phyloP scores from a whole-genome alignment of 352 stramenopile species.

The Pythium apleroticum region DNA sequence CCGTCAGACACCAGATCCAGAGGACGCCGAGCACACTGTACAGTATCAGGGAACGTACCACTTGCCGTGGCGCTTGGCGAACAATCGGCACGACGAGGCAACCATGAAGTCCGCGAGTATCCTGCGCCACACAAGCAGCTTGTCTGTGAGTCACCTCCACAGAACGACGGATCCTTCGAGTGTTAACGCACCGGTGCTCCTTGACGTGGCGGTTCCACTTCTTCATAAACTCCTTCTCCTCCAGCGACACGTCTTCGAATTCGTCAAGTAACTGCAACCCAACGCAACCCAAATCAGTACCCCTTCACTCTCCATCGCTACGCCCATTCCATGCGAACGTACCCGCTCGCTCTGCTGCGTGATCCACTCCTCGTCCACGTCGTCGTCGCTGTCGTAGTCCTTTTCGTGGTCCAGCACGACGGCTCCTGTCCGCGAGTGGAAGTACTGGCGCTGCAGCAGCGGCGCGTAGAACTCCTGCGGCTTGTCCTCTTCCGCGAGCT shows the following conservation, averaged over 20 bases:
- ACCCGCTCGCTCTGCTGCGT: conserved; percentile 84
- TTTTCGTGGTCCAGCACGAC: conserved; percentile 84
- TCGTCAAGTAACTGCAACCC: conserved; percentile 68
- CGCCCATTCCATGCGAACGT: conserved; percentile 11
- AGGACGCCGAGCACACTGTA: not conserved
- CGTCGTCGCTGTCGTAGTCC: conserved; percentile 86
- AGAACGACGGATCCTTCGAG: not conserved
- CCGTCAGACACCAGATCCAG: not conserved
- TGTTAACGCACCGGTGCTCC: conserved; percentile 50
- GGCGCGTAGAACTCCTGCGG: conserved; percentile 69
- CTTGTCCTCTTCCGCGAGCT: conserved; percentile 46
- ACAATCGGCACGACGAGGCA: conserved; percentile 80
- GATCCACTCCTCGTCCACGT: conserved; percentile 89
- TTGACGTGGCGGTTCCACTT: conserved; percentile 89
- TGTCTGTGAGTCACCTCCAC: not conserved
- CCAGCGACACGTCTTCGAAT: conserved; percentile 84
- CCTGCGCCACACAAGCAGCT: conserved; percentile 25
- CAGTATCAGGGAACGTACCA: conserved; percentile 38
- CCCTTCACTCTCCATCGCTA: not conserved
- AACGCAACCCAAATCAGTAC: conserved; percentile 3
- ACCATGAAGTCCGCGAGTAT: conserved; percentile 88
- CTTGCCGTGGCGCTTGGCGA: conserved; percentile 81
- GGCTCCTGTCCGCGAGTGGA: conserved; percentile 82
- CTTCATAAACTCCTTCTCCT: conserved; percentile 91
- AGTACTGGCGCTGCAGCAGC: conserved; percentile 84